Conservation (phyloP, 2,329 filamentous ascomycete species). For the Xylariaceae sp. region DNA sequence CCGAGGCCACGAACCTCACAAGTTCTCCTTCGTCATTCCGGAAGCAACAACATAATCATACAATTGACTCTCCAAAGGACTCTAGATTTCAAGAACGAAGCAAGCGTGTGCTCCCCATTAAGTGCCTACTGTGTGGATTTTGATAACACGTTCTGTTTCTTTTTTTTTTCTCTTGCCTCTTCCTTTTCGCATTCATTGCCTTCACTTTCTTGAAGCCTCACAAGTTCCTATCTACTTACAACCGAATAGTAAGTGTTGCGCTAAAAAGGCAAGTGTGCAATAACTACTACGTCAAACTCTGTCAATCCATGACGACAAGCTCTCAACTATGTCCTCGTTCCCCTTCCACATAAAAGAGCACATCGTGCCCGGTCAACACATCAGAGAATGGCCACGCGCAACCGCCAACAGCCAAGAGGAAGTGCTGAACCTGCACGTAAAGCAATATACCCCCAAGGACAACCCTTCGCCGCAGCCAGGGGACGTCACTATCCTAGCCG, state of each 20-base stretch:
- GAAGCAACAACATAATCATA: neutral
- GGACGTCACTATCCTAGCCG: slow-evolving; percentile 78
- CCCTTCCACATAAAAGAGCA: slow-evolving; percentile 68
- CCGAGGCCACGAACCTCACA: neutral
- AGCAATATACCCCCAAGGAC: slow-evolving; percentile 77
- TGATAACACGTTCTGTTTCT: neutral
- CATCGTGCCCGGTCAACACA: slow-evolving; percentile 65
- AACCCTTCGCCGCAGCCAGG: slow-evolving; percentile 63
- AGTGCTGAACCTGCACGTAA: slow-evolving; percentile 66
- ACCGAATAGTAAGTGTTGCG: neutral
- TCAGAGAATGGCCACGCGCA: slow-evolving; percentile 73
- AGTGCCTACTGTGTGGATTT: neutral
- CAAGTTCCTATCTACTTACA: neutral
- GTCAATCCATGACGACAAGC: neutral
- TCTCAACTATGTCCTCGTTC: slow-evolving; percentile 29
- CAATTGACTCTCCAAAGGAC: neutral
- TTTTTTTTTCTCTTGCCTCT: neutral
- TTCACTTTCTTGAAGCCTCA: neutral
- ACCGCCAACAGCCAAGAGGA: slow-evolving; percentile 70
- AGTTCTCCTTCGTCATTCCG: neutral
- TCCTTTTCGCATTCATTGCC: neutral
- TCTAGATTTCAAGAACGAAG: neutral
- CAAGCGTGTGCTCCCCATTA: neutral
- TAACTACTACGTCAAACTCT: neutral
- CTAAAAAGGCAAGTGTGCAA: neutral